Evolutionary conservation across 176 grass and related monocot species (phyloP), one percentile per base, ranked within the genome.

Genomic region (Echinochloa phyllopogon): DNA sequence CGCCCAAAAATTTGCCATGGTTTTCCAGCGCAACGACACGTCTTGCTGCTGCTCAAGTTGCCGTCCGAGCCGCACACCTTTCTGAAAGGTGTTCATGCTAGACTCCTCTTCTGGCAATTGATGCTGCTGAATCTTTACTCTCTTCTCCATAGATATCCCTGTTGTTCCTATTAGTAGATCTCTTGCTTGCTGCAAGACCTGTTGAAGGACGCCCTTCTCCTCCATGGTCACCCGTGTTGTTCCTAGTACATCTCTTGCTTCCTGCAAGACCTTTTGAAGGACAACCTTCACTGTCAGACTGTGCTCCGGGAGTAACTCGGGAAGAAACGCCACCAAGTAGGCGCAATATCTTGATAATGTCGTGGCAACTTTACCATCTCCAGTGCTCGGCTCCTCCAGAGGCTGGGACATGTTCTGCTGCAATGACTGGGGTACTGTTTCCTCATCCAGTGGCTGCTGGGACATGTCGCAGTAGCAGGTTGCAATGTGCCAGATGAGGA

Each of bases 401-500:
- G 60, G 2, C 21, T 6, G 5, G 52, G 52, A 20, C 52, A 21
- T 52, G 57, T 18, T 11, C 23, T 6, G 3, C 60, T 13, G 4
- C 3, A 27, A 11, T 27, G 9, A 3, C 0, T 61, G 59, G 58
- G 8, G 6, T n/a, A n/a, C 44, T 8, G 1, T 7, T 21, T 56
- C 17, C 17, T 63, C 60, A 1, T 12, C 6, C 38, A 6, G 9
- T 41, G 14, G 3, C 36, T 9, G 3, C 36, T 20, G 15, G 20
- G 12, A 8, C 38, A 16, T 77, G 18, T 59, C 37, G 11, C 53
- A 59, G 21, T 25, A 43, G 12, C 55, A 43, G 5, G 74, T 77
- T 24, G 74, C 53, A 15, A 76, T 41, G 53, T 76, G 74, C 74
- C 74, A 76, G 14, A 76, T 76, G 11, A 76, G 52, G 38, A 77